Base-by-base conservation (phyloP, 129 eudicot species). In the Sambucus nigra region DNA sequence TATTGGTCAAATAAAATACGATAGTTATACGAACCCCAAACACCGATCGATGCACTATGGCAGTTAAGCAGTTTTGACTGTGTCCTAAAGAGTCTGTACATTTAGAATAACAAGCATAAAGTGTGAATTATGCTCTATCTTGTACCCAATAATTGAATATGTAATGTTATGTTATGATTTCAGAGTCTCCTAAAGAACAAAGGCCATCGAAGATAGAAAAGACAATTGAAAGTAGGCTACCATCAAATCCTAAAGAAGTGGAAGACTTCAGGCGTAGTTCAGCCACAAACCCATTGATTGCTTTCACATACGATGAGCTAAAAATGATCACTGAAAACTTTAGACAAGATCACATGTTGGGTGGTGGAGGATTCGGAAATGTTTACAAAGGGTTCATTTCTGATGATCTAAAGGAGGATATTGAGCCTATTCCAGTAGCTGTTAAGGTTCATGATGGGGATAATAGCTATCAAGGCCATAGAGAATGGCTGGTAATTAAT, bases 191-290 rank as follows among this genome's bases (percentile, higher is more conserved):
- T 32, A 77, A 75, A 62, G 78, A 72, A 54, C 71, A 63, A 38
- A 57, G 59, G 47, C 57, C 87, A 63, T 17, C 59, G 15, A 73
- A 39, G 22, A 35, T 7, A 35, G 27, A 1, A 9, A 81, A 61
- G 50, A 69, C 55, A 15, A 68, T 58, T 64, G 64, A 73, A 60
- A 71, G 61, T 44, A 84, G 69, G 72, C 67, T 88, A 59, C 97
- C 97, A 3, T 78, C 95, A 39, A 88, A 88, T 67, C 94, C 97
- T 17, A 78, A 88, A 73, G 97, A 88, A 81, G 97, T 88, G n/a
- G 97, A 88, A 73, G 58, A 80, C 55, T 60, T 88, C 19, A 80
- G 97, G 0, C 87, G 97, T 48, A 67, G 68, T 62, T 75, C 79
- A 41, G 82, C 88, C 27, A 47, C 78, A 50, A 88, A 88, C 60